Evolutionary conservation across 768 basidiomycete genomes (phyloP), one percentile per base, ranked within the genome.

Genomic region (Amanita exitialis): DNA sequence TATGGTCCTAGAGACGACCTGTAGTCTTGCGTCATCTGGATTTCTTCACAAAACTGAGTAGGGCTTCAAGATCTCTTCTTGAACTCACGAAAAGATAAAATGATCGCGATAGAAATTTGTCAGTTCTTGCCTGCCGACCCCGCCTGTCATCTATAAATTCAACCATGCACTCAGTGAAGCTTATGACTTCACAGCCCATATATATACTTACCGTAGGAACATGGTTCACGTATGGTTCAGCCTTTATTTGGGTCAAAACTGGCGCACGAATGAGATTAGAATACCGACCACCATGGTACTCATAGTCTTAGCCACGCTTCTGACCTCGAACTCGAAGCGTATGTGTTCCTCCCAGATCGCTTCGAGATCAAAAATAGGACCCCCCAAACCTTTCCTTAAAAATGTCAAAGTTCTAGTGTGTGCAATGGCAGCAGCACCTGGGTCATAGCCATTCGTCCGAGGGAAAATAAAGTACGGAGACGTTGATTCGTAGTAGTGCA

Each of bases 311-410:
- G 73, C 74, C 3, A 77, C 74, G 54, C 74, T 77, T 43, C 74
- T 61, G 12, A 62, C 63, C 45, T 68, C 69, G 54, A 81, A 81
- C 59, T 81, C 79, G 54, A 72, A 79, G 51, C 69, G 70, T 1
- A 70, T 72, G 53, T 81, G 79, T 52, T 78, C 76, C 9, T 80
- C 77, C 79, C 79, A 81, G 30, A 80, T 74, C n/a, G 69, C 72
- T 57, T 79, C 79, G 1, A 79, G 62, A 58, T 79, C 76, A 47
- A 81, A 81, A 21, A 66, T 58, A 9, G 78, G 79, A 0, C 78
- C 78, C 30, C 69, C 72, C 2, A 77, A 60, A 44, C 64, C 58
- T 52, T 72, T 71, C 48, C 69, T 68, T 20, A 77, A 57, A 54
- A 77, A 76, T 15, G 69, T 68, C 13, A 76, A 63, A 10, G 72